Evolutionary conservation across 2,329 filamentous ascomycete genomes (phyloP), one percentile per base, ranked within the genome.

Genomic region (Zymoseptoria passerinii): DNA sequence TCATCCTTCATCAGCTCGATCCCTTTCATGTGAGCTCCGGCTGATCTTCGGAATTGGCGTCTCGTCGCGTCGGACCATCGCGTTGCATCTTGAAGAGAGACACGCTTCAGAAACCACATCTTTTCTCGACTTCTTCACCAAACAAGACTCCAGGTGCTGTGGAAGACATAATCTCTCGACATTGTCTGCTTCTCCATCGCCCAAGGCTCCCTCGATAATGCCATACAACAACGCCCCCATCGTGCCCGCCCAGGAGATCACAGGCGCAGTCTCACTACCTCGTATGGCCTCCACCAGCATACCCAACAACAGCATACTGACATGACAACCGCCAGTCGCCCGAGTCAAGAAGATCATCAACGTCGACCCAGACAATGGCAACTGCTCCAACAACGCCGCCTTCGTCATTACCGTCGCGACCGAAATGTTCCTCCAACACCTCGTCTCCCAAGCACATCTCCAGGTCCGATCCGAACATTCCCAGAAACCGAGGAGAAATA

Each of bases 271-370:
- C 20, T 87, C 90, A 65, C 83, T 97, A 29, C 92, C 92, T 8
- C 79, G 92, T 96, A 79, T 75, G 88, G 79, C 54, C 49, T 27
- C 13, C 29, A 10, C 18, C 8, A 27, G 50, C 29, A 20, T 48
- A 55, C 48, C 23, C 58, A 40, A 40, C 40, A 28, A 10, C 18
- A n/a, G 35, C 27, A 27, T 20, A 54, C 65, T 70, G 53, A 66
- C 63, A 57, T 1, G 35, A 40, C n/a, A 53, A 28, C 10, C 52
- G 13, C 18, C 68, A 97, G 94, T 97, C 57, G 89, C 94, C 18
- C 85, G 94, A 68, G 90, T 99, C 59, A 96, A 96, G 77, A 96
- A 95, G 77, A 96, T 99, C 71, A 90, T 99, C 61, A 83, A 85
- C 53, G 83, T 90, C 58, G 94, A 99, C 74, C 85, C 89, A 50